Conservation (phyloP, 176 grass and related monocot species). For the Juncus effusus region DNA sequence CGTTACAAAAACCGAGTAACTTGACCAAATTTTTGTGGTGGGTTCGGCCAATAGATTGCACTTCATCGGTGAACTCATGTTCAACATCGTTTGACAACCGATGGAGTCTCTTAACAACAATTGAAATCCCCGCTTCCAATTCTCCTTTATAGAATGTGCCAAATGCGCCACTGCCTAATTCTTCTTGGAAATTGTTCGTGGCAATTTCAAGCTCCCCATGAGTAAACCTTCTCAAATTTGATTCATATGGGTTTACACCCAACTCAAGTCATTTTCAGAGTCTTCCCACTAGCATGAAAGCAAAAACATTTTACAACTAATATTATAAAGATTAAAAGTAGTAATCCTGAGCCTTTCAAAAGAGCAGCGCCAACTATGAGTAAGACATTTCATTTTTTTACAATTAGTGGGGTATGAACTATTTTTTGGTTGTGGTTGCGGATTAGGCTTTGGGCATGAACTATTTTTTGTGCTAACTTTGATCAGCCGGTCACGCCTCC, state of each 20-base stretch:
- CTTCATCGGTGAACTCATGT: conserved; percentile 33
- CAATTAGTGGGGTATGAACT: conserved; percentile 3
- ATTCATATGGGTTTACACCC: not conserved
- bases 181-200: conserved; percentile 29
- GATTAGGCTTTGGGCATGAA: not conserved
- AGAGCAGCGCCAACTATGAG: conserved; percentile 14
- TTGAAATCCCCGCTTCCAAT: not conserved
- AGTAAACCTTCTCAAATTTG: conserved; percentile 27
- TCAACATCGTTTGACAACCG: conserved; percentile 8
- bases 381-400: conserved; percentile 5
- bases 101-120: conserved; percentile 47
- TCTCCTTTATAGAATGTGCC: conserved; percentile 38
- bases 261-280: not conserved
- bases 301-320: conserved; percentile 11
- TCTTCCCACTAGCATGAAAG: conserved; percentile 1
- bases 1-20: conserved; percentile 28
- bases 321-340: not conserved
- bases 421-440: not conserved
- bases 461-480: conserved; percentile 23
- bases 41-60: conserved; percentile 32
- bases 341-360: conserved; percentile 1
- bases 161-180: conserved; percentile 30
- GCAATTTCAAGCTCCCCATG: conserved; percentile 41
- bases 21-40: conserved; percentile 39
- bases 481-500: conserved; percentile 14